phyloP scores from a whole-genome alignment of 2,329 filamentous ascomycete species.

The Aureobasidium sp. region DNA sequence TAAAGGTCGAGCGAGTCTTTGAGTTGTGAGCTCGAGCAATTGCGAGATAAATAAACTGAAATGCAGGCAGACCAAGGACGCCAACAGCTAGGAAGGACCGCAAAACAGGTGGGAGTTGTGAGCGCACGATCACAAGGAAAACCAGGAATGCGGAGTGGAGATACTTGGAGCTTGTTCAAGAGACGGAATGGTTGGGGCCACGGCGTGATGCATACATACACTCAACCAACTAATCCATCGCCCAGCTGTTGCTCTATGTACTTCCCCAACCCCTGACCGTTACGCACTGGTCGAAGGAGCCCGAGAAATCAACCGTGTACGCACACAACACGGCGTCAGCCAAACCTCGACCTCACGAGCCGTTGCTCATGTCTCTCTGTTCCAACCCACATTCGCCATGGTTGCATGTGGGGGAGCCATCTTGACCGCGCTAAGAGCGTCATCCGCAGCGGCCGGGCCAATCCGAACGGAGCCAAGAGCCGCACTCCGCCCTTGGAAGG shows the following conservation, averaged over 20 bases:
- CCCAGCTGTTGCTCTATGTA: slow-evolving; percentile 1
- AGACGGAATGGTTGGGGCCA: slow-evolving; percentile 10
- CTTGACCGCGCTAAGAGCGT: background rate
- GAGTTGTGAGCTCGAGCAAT: background rate
- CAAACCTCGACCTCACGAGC: background rate
- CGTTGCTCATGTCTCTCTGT: background rate
- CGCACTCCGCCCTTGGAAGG: background rate
- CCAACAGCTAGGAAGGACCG: background rate
- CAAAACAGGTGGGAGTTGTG: slow-evolving; percentile 3
- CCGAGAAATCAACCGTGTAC: background rate
- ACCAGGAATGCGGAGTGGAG: slow-evolving; percentile 6
- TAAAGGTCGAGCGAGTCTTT: background rate
- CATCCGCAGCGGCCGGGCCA: background rate
- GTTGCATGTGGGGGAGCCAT: background rate
- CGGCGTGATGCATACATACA: slow-evolving; percentile 13
- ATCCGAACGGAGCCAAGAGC: background rate
- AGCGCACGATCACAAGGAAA: background rate
- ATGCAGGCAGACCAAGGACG: background rate
- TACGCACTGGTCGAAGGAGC: background rate
- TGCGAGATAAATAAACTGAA: background rate
- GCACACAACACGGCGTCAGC: slow-evolving; percentile 1
- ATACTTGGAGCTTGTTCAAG: slow-evolving; percentile 7
- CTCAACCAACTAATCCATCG: slow-evolving; percentile 7
- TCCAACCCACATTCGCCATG: background rate
- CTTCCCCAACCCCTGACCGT: slow-evolving; percentile 1